Evolutionary conservation across 2,329 filamentous ascomycete species (phyloP).

Genomic region (Periglandula ipomoeae): DNA sequence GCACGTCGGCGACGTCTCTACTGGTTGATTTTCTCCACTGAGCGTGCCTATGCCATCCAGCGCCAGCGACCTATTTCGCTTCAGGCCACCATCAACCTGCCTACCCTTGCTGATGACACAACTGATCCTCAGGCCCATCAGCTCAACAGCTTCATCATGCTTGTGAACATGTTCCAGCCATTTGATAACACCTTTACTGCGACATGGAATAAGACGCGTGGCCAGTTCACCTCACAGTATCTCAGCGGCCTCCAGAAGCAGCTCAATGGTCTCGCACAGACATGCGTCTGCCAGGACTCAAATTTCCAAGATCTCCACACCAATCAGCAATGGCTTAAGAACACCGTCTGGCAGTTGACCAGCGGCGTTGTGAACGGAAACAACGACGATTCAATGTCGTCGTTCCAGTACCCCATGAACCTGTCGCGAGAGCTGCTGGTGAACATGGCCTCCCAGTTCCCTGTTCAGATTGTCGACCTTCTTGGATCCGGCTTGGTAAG

Average conservation of each 20-base stretch:
- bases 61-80: constrained; percentile 61
- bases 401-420: constrained; percentile 55
- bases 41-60: constrained; percentile 65
- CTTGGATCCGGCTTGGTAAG: constrained; percentile 65
- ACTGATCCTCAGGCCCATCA: constrained; percentile 44
- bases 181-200: constrained; percentile 57
- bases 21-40: constrained; percentile 64
- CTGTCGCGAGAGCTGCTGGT: constrained; percentile 54
- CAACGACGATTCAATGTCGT: constrained; percentile 45
- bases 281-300: constrained; percentile 42
- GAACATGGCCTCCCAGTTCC: constrained; percentile 61
- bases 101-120: constrained; percentile 51
- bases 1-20: constrained; percentile 58
- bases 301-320: constrained; percentile 46
- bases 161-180: constrained; percentile 54
- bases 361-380: constrained; percentile 37
- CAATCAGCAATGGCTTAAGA: constrained; percentile 58
- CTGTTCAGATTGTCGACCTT: constrained; percentile 66
- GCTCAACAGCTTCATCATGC: constrained; percentile 46
- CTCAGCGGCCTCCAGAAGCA: constrained; percentile 53
- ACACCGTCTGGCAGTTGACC: constrained; percentile 53
- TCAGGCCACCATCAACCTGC: constrained; percentile 58
- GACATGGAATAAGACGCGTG: constrained; percentile 57
- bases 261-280: constrained; percentile 44
- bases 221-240: constrained; percentile 47